Conservation (phyloP, 352 stramenopile species). For the Phytophthora kernoviae region DNA sequence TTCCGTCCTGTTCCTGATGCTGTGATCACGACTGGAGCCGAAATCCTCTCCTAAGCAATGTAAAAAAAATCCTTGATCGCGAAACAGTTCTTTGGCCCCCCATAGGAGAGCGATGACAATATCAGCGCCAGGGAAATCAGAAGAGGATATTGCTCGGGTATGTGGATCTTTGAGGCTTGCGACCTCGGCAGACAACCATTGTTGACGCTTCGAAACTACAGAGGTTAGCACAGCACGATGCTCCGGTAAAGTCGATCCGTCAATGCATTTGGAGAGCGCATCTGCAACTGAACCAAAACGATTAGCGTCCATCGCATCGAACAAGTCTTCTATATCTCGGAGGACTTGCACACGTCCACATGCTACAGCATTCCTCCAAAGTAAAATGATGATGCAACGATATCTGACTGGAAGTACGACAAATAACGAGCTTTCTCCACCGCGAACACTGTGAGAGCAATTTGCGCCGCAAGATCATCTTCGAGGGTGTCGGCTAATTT, state of each 20-base stretch:
- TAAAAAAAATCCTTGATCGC: background rate
- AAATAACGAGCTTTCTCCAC: conserved; percentile 6
- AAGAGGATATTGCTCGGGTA: background rate
- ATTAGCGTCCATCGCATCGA: conserved; percentile 4
- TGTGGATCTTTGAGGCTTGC: background rate
- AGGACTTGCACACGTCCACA: background rate
- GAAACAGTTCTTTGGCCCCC: background rate
- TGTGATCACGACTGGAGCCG: background rate
- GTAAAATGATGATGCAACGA: conserved; percentile 1
- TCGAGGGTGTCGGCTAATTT: conserved; percentile 7
- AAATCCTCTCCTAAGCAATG: background rate
- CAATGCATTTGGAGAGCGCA: background rate
- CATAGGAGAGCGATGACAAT: background rate
- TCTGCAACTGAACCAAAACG: conserved; percentile 7
- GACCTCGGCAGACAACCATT: background rate
- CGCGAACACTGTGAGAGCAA: conserved; percentile 6
- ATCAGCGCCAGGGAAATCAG: background rate
- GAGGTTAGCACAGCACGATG: background rate
- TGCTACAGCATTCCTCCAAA: conserved; percentile 10
- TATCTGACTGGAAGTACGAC: background rate
- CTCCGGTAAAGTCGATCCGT: background rate
- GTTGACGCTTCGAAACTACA: background rate
- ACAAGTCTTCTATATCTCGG: conserved; percentile 8
- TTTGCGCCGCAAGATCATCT: conserved; percentile 1
- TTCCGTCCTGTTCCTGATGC: background rate